phyloP scores from a whole-genome alignment of 75 land plant genomes.

The Gnetum montanum region DNA sequence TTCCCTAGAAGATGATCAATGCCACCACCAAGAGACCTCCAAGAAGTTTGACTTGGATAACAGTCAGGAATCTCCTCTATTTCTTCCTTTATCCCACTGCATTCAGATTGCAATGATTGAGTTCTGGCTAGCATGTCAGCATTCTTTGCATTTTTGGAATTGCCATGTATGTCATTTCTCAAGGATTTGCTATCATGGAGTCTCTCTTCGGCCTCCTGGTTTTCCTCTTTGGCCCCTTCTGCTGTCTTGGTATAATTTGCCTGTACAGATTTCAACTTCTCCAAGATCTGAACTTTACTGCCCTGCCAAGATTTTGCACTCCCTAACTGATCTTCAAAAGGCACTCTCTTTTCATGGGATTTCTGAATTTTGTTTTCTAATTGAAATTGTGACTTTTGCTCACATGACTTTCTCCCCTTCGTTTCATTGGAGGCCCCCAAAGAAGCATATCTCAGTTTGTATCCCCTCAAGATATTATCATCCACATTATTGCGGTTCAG shows the following conservation, averaged over 20 bases:
- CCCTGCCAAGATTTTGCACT: slow-evolving; percentile 7
- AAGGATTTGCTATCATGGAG: slow-evolving; percentile 3
- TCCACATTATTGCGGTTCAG: slow-evolving; percentile 10
- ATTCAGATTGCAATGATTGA: slow-evolving; percentile 5
- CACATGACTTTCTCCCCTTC: slow-evolving; percentile 3
- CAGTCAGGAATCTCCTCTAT: slow-evolving; percentile 10
- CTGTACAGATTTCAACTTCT: slow-evolving; percentile 3
- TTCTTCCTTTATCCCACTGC: slow-evolving; percentile 7
- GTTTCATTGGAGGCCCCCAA: slow-evolving; percentile 5
- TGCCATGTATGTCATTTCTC: slow-evolving; percentile 6
- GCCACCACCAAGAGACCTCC: slow-evolving; percentile 8
- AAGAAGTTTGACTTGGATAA: slow-evolving; percentile 4
- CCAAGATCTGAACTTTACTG: slow-evolving; percentile 3
- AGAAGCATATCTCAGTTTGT: slow-evolving; percentile 11
- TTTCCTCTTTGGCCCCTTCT: slow-evolving; percentile 9
- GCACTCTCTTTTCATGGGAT: not conserved
- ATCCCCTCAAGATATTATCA: not conserved
- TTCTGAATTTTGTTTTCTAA: slow-evolving; percentile 2
- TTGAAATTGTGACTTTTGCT: slow-evolving; percentile 13
- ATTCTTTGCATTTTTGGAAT: slow-evolving; percentile 7
- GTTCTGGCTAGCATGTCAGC: slow-evolving; percentile 11
- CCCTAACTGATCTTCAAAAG: slow-evolving; percentile 15
- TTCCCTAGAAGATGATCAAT: slow-evolving; percentile 3
- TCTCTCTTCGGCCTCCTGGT: slow-evolving; percentile 1
- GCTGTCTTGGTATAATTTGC: not conserved